Base-by-base conservation (phyloP, 2,329 filamentous ascomycete species). In the Microsporum audouinii region DNA sequence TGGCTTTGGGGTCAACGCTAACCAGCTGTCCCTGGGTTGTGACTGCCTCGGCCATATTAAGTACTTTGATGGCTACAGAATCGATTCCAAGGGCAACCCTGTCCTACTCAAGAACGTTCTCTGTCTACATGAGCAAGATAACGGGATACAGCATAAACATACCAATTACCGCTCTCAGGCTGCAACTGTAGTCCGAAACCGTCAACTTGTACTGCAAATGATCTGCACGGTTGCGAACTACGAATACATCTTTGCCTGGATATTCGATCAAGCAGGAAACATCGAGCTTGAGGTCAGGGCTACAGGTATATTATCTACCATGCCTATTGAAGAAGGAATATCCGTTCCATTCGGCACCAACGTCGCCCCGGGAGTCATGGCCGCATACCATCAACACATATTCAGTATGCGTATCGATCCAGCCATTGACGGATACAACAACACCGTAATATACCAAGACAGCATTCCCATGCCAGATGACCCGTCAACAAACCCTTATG, bases 211-310 rank as follows among this genome's bases (percentile, higher is more conserved):
- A 0, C 70, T 88, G 4, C 86, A 88, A 69, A 83, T 81, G 67
- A 88, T 88, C 70, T 86, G 87, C 72, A 88, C 85, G 0, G 83
- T 88, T 3, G 79, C 84, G 8, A 88, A 88, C 73, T 88, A 88
- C 72, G 86, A 88, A 68, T 88, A 88, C 69, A 87, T 88, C 66
- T 78, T 88, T 41, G 84, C 85, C 2, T 88, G 85, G 72, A 82
- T 85, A 59, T 87, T 88, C 75, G 86, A 87, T 70, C 86, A 88
- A 69, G 85, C 85, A 1, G 86, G 83, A 60, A 84, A 86, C 67
- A 69, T 88, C 55, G 78, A 79, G 65, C 85, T 88, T 67, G 86
- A 88, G 70, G 82, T 87, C 49, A 82, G 84, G 39, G 85, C 85
- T 14, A 88, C 85, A 0, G 85, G 85, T 3, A 86, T 88, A 62